Percentiles rank a stretch among this genome's conserved stretches.
Conservation (phyloP, 306 rosid genomes). For the Lathyrus tuberosus region DNA sequence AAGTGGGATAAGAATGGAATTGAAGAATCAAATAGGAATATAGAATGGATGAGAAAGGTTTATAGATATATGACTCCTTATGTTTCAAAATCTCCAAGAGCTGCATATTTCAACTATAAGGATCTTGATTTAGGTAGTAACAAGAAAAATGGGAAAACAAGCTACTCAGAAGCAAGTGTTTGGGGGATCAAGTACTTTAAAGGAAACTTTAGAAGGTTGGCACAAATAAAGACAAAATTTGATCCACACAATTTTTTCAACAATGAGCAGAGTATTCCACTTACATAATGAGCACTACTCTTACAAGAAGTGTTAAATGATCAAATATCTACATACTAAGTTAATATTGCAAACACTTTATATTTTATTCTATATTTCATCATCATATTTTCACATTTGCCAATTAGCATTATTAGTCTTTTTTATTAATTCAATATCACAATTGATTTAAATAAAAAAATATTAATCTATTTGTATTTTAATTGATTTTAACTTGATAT, state of each 20-base stretch:
- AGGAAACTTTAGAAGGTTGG: constrained; percentile 46
- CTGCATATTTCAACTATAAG: constrained; percentile 42
- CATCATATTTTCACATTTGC: too few species aligned
- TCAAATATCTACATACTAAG: too few species aligned
- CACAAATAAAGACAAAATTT: constrained; percentile 43
- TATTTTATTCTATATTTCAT: too few species aligned
- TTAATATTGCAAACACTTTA: too few species aligned
- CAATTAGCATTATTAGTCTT: too few species aligned
- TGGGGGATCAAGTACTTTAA: constrained; percentile 49
- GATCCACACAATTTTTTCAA: constrained; percentile 48
- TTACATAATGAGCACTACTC: too few species aligned
- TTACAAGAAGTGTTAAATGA: too few species aligned
- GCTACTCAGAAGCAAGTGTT: constrained; percentile 41
- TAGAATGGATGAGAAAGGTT: constrained; percentile 39
- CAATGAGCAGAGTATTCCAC: constrained; percentile 50
- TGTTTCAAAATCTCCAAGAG: constrained; percentile 45
- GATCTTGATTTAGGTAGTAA: constrained; percentile 52
- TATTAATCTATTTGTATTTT: too few species aligned
- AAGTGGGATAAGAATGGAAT: constrained; percentile 34
- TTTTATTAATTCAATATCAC: too few species aligned
- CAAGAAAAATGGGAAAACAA: constrained; percentile 31
- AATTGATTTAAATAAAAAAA: too few species aligned
- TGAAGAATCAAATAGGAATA: constrained; percentile 28
- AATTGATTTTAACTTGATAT: too few species aligned
- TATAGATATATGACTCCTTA: constrained; percentile 44